Evolutionary conservation across 768 basidiomycete species (phyloP).

Genomic region (Megacollybia marginata): DNA sequence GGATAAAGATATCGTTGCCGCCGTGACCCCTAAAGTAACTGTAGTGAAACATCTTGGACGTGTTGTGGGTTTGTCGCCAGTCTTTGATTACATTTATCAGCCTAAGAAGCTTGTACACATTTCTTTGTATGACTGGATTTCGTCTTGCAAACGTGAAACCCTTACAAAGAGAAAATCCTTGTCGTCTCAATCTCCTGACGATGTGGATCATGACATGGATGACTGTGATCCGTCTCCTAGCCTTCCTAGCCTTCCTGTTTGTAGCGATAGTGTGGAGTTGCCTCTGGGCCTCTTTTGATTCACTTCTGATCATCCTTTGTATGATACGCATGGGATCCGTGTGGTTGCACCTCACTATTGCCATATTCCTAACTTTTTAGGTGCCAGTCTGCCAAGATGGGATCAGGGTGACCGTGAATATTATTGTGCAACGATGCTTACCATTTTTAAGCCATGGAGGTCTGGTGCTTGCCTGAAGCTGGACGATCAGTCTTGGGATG

Average conservation of each 20-base stretch:
- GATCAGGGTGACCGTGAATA: constrained; percentile 7
- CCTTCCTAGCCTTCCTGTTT: too few relatives aligned
- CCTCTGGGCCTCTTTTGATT: background rate
- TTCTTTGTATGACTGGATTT: background rate
- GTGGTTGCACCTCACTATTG: background rate
- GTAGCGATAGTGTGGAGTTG: too few relatives aligned
- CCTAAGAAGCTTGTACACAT: too few relatives aligned
- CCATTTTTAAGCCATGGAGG: constrained; percentile 10
- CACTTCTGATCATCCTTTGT: background rate
- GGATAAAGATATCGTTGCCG: too few relatives aligned
- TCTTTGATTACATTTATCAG: background rate
- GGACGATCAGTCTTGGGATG: background rate
- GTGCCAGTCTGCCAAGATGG: constrained; percentile 6
- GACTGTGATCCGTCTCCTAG: too few relatives aligned
- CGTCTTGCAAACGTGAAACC: too few relatives aligned
- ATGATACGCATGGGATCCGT: background rate
- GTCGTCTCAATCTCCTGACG: background rate
- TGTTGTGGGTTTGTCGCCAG: background rate
- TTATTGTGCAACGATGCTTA: constrained; percentile 1
- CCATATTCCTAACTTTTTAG: constrained; percentile 4
- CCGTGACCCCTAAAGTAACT: too few relatives aligned
- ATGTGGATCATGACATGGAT: background rate
- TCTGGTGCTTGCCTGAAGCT: background rate
- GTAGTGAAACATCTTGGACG: too few relatives aligned
- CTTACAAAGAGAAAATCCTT: background rate